These are phyloP conservation scores for Monosporozyma aquatica DNA, from an alignment of 805 yeast species.

Conservation along the genomic window DNA sequence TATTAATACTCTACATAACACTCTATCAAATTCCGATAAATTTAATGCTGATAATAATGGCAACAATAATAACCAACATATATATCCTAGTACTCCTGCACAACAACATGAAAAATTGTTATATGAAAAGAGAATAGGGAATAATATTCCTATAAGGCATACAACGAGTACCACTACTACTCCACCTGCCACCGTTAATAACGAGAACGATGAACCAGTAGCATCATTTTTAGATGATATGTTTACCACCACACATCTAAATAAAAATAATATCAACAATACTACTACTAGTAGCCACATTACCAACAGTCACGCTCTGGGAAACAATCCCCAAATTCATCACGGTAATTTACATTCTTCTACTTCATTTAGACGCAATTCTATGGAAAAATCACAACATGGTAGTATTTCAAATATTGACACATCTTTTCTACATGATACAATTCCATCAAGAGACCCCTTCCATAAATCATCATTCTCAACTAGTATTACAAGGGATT, in stretches of 20 bases:
- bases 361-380: background rate
- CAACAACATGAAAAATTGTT: constrained; percentile 19
- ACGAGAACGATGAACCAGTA: constrained; percentile 1
- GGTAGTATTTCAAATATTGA: constrained; percentile 1
- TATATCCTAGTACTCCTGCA: constrained; percentile 15
- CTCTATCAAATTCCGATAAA: background rate
- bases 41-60: background rate
- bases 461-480: constrained; percentile 3
- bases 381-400: background rate
- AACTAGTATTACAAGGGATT: background rate
- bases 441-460: background rate
- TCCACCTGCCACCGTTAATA: too few relatives aligned
- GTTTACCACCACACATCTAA: constrained; percentile 10
- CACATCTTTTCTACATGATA: background rate
- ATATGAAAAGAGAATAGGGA: background rate
- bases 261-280: background rate
- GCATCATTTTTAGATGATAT: constrained; percentile 20
- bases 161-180: too few relatives aligned
- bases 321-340: too few relatives aligned
- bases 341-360: background rate
- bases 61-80: too few relatives aligned
- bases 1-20: background rate
- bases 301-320: too few relatives aligned
- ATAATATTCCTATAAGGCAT: too few relatives aligned
- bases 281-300: too few relatives aligned